A percentile compares a stretch with the other conserved stretches of the same genome.
Conservation (phyloP, 202 grass and related monocot species). For the Setaria italica region DNA sequence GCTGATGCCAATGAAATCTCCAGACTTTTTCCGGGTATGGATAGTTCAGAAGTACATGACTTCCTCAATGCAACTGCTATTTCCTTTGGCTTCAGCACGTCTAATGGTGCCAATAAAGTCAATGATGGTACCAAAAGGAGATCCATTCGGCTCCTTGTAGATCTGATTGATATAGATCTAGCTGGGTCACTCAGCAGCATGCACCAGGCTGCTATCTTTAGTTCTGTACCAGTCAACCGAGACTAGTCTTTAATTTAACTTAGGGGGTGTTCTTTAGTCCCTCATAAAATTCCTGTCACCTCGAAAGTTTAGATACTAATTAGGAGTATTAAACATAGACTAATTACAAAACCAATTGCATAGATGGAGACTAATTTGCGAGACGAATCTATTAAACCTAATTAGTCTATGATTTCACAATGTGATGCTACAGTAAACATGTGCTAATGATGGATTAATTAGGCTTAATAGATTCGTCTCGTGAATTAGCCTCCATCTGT, state of each 20-base stretch:
- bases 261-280: too few species aligned
- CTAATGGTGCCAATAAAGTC: neutral
- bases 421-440: too few species aligned
- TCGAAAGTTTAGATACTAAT: too few species aligned
- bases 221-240: neutral
- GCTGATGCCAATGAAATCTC: neutral
- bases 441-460: too few species aligned
- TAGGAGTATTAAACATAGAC: too few species aligned
- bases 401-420: too few species aligned
- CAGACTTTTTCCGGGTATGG: neutral
- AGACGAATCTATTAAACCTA: too few species aligned
- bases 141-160: neutral
- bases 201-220: conserved; percentile 43
- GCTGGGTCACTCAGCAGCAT: neutral
- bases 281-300: too few species aligned
- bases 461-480: too few species aligned
- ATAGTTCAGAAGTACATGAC: neutral
- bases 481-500: too few species aligned
- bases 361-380: too few species aligned
- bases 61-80: neutral
- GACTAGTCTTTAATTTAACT: conserved; percentile 11
- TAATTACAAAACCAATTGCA: too few species aligned
- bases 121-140: neutral
- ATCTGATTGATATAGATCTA: conserved; percentile 17
- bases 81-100: neutral